Conservation (phyloP, 2,329 filamentous ascomycete genomes). For the Leptodontidium sp. region DNA sequence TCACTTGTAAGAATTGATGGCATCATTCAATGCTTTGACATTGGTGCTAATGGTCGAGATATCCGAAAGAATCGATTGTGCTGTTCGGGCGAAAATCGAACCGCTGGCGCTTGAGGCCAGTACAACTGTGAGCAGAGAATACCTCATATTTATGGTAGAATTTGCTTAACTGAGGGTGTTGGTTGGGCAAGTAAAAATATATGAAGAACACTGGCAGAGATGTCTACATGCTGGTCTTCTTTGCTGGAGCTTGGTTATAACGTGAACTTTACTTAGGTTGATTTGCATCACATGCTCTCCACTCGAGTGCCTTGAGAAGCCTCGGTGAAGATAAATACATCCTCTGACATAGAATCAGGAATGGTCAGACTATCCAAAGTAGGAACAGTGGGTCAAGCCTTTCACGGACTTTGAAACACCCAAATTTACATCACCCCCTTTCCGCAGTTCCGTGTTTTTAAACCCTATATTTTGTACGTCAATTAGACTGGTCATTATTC, state of each 20-base stretch:
- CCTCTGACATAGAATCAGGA: too few relatives aligned
- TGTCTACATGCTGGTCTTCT: too few relatives aligned
- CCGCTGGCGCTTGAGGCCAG: neutral
- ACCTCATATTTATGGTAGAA: neutral
- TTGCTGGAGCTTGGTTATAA: neutral
- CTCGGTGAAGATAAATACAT: neutral
- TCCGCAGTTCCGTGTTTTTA: too few relatives aligned
- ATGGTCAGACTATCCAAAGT: too few relatives aligned
- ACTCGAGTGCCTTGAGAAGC: neutral
- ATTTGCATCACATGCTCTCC: neutral
- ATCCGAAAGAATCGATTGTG: neutral
- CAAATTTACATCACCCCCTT: too few relatives aligned
- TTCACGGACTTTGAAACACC: too few relatives aligned
- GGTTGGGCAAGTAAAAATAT: neutral
- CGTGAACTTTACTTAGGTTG: neutral
- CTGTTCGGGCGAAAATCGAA: neutral
- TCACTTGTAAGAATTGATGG: neutral
- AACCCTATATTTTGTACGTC: too few relatives aligned
- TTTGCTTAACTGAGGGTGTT: too few relatives aligned
- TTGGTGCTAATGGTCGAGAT: neutral
- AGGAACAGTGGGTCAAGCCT: too few relatives aligned
- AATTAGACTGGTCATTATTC: too few relatives aligned
- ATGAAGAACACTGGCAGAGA: too few relatives aligned
- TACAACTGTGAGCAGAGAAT: neutral
- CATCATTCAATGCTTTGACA: neutral